Evolutionary conservation across 192 early-diverging fungal genomes (phyloP).

Genomic region (Chytriomyces hyalinus): DNA sequence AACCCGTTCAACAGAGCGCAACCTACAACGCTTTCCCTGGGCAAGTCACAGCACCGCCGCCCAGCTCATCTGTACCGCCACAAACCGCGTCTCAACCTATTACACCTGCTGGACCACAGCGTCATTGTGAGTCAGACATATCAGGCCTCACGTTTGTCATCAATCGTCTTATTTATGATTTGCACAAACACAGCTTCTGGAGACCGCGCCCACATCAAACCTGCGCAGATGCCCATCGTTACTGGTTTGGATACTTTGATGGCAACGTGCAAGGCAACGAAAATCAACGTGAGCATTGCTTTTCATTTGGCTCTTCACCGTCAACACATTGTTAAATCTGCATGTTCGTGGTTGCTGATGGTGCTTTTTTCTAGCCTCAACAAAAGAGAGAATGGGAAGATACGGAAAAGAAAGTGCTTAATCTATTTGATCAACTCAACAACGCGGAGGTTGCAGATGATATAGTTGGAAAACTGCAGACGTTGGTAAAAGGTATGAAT

Average conservation of each 20-base stretch:
- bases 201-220: conserved; percentile 84
- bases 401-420: conserved; percentile 77
- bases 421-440: conserved; percentile 87
- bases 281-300: not conserved
- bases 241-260: conserved; percentile 41
- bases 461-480: conserved; percentile 65
- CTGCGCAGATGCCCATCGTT: conserved; percentile 69
- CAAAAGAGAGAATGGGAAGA: conserved; percentile 82
- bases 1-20: conserved; percentile 30
- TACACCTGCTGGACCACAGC: conserved; percentile 35
- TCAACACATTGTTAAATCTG: too few species aligned
- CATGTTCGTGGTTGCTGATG: too few species aligned
- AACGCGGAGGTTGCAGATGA: conserved; percentile 69
- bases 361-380: conserved; percentile 53
- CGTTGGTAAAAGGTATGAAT: conserved; percentile 65
- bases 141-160: not conserved
- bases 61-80: conserved; percentile 28
- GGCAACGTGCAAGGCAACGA: conserved; percentile 18
- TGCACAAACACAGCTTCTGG: conserved; percentile 61
- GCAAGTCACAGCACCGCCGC: conserved; percentile 15
- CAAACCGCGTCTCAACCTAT: conserved; percentile 38
- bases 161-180: not conserved
- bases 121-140: conserved; percentile 57
- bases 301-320: too few species aligned
- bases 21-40: conserved; percentile 8